A percentile compares a stretch with the other conserved stretches of the same genome.
These are phyloP conservation scores for Podaxis carcinomalis DNA, from an alignment of 768 basidiomycete species.

Conservation along the genomic window DNA sequence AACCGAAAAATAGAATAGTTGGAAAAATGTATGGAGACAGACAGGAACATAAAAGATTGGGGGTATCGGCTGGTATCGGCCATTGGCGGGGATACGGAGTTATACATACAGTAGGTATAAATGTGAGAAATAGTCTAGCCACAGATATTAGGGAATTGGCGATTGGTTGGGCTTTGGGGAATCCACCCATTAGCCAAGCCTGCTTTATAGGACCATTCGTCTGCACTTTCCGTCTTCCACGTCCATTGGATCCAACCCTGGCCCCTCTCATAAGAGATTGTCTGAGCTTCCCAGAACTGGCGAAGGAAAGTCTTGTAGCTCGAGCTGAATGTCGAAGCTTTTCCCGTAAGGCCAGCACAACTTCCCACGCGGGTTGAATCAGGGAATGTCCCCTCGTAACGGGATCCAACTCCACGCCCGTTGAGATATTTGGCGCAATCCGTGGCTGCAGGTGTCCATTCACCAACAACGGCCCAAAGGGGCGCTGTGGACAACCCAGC, in stretches of 20 bases:
- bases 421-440: slow-evolving; percentile 84
- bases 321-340: slow-evolving; percentile 67
- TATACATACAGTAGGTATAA: neutral
- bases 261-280: slow-evolving; percentile 64
- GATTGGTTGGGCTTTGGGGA: slow-evolving; percentile 49
- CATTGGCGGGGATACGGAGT: neutral
- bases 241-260: slow-evolving; percentile 80
- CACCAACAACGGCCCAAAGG: slow-evolving; percentile 83
- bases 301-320: slow-evolving; percentile 80
- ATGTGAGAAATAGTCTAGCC: slow-evolving; percentile 22
- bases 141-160: slow-evolving; percentile 63
- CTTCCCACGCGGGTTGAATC: slow-evolving; percentile 70
- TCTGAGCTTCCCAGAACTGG: slow-evolving; percentile 83
- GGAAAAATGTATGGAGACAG: too few relatives aligned
- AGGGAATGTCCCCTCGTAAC: slow-evolving; percentile 59
- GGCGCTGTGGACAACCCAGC: slow-evolving; percentile 46
- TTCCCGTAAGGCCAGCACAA: slow-evolving; percentile 71
- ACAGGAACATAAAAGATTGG: neutral
- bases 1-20: neutral
- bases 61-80: neutral
- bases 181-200: slow-evolving; percentile 84
- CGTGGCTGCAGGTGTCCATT: slow-evolving; percentile 78
- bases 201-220: slow-evolving; percentile 89
- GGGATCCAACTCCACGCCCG: slow-evolving; percentile 68
- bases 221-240: slow-evolving; percentile 79